phyloP scores from a whole-genome alignment of 495 filamentous ascomycete species.

The Astrocystis sublimbata region DNA sequence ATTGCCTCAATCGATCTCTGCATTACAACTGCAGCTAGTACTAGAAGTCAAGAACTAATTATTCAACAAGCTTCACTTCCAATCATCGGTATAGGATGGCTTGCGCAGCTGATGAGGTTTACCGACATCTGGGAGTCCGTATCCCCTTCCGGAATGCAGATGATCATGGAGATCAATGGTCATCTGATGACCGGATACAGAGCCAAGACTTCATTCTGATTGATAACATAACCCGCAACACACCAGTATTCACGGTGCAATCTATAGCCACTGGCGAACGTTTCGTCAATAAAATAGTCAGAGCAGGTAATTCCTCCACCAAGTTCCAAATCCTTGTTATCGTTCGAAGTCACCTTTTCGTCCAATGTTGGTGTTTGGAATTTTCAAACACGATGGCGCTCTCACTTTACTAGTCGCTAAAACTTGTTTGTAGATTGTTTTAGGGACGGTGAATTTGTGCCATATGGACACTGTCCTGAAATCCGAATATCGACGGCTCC shows the following conservation, averaged over 20 bases:
- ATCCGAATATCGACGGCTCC: constrained; percentile 5
- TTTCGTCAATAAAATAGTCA: background rate
- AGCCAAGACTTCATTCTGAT: constrained; percentile 2
- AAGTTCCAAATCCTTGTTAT: no score
- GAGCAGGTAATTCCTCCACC: background rate
- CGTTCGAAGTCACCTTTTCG: no score
- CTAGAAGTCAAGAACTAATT: background rate
- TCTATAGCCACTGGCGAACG: constrained; percentile 2
- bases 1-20: background rate
- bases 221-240: background rate
- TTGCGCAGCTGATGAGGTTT: background rate
- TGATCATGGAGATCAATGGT: background rate
- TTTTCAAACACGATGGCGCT: no score
- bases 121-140: background rate
- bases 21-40: background rate
- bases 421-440: no score
- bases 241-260: background rate
- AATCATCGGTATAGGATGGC: background rate
- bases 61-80: no score
- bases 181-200: background rate
- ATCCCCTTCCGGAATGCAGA: background rate
- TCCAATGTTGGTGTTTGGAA: no score
- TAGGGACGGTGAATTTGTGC: no score
- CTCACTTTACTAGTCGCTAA: no score
- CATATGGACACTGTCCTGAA: background rate